Conservation (phyloP, 2,329 filamentous ascomycete species). For the Paraphaeosphaeria sporulosa region DNA sequence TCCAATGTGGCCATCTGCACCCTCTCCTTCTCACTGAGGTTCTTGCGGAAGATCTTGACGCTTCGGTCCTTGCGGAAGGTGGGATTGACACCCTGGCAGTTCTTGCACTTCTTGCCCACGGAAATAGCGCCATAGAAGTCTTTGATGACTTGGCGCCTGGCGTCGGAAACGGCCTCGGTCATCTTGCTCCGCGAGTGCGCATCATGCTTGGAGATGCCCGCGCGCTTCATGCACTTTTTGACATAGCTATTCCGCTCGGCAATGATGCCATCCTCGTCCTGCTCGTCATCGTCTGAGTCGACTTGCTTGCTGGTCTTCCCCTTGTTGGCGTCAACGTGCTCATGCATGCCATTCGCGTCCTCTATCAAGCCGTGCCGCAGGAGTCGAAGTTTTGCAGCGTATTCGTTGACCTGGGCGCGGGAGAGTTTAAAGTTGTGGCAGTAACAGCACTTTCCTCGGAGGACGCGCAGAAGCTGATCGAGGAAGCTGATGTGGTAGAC, state of each 20-base stretch:
- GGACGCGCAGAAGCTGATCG: conserved; percentile 84
- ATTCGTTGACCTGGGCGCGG: conserved; percentile 78
- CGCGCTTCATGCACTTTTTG: conserved; percentile 71
- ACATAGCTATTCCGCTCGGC: conserved; percentile 72
- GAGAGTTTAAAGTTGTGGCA: conserved; percentile 86
- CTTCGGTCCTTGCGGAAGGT: conserved; percentile 87
- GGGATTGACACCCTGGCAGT: conserved; percentile 65
- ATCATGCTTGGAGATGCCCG: conserved; percentile 55
- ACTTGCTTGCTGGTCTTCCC: conserved; percentile 46
- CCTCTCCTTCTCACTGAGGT: conserved; percentile 76
- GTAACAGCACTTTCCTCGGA: conserved; percentile 88
- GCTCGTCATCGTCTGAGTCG: conserved; percentile 64
- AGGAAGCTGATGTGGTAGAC: conserved; percentile 98
- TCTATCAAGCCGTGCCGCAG: conserved; percentile 83
- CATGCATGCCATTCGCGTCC: conserved; percentile 64
- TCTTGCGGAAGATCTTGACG: conserved; percentile 92
- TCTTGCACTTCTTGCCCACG: conserved; percentile 72
- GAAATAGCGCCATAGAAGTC: conserved; percentile 80
- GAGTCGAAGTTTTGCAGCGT: conserved; percentile 82
- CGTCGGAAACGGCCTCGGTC: conserved; percentile 82
- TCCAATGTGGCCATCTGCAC: conserved; percentile 76
- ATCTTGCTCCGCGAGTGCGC: conserved; percentile 66
- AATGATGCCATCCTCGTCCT: conserved; percentile 67
- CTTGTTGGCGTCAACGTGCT: conserved; percentile 54
- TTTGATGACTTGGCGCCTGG: conserved; percentile 77